Conservation (phyloP, 805 yeast genomes). For the Kodamaea hsintzibuensis region DNA sequence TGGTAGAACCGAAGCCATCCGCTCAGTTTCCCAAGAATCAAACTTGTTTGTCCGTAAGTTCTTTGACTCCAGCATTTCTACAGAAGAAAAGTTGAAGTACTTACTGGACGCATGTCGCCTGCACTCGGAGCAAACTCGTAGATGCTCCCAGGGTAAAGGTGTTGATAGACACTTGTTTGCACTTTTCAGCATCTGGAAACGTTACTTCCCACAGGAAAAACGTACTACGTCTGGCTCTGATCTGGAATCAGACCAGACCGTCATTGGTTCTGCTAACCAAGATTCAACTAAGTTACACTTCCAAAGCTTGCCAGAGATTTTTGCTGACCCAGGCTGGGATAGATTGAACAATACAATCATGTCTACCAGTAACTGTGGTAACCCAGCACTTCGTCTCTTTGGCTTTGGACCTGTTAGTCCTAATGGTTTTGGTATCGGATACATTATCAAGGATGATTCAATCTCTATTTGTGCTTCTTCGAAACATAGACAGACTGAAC, state of each 20-base stretch:
- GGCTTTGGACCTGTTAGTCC: slow-evolving; percentile 63
- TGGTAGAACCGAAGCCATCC: slow-evolving; percentile 90
- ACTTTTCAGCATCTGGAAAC: slow-evolving; percentile 81
- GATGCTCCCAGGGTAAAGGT: slow-evolving; percentile 78
- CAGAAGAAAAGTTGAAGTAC: slow-evolving; percentile 57
- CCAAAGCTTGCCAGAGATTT: slow-evolving; percentile 62
- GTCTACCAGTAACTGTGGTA: slow-evolving; percentile 65
- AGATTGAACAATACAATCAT: slow-evolving; percentile 75
- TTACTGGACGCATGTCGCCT: slow-evolving; percentile 68
- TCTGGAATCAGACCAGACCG: slow-evolving; percentile 30
- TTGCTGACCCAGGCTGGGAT: slow-evolving; percentile 88
- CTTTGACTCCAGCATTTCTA: slow-evolving; percentile 63
- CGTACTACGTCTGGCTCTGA: slow-evolving; percentile 5
- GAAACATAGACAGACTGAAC: slow-evolving; percentile 59
- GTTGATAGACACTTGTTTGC: slow-evolving; percentile 92
- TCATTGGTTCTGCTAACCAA: slow-evolving; percentile 20
- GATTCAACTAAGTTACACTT: slow-evolving; percentile 16
- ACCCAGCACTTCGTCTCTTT: slow-evolving; percentile 56
- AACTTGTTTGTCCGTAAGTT: slow-evolving; percentile 81
- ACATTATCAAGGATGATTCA: slow-evolving; percentile 52
- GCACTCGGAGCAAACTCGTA: slow-evolving; percentile 67
- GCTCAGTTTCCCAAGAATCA: slow-evolving; percentile 80
- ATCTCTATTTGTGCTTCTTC: slow-evolving; percentile 56
- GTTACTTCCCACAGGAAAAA: slow-evolving; percentile 38
- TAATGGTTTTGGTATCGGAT: slow-evolving; percentile 60